phyloP scores from a whole-genome alignment of 208 protist species.

The Tritrichomonas musculus region DNA sequence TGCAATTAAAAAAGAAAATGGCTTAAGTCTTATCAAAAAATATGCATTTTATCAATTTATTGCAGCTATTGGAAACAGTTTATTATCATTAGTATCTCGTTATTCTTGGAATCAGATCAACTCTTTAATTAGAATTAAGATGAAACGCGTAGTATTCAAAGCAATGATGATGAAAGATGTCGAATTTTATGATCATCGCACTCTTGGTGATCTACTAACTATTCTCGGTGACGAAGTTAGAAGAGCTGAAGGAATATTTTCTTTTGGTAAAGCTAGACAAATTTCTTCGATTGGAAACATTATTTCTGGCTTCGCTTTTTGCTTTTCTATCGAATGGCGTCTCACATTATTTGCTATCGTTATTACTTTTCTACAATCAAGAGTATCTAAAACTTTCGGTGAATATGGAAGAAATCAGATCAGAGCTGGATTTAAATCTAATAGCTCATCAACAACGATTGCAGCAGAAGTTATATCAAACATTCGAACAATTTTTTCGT shows the following conservation, averaged over 20 bases:
- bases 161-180: neutral
- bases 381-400: too few relatives aligned
- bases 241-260: neutral
- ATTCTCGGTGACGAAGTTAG: neutral
- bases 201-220: neutral
- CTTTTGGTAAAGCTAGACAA: neutral
- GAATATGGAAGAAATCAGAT: neutral
- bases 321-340: neutral
- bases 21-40: too few relatives aligned
- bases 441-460: neutral
- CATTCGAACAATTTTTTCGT: neutral
- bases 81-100: neutral
- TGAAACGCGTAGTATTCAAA: neutral
- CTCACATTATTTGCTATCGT: neutral
- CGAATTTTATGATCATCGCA: neutral
- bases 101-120: neutral
- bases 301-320: neutral
- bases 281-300: neutral
- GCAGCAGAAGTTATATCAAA: neutral
- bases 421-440: neutral
- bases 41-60: too few relatives aligned
- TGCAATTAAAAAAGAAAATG: too few relatives aligned
- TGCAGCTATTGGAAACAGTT: too few relatives aligned
- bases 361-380: too few relatives aligned
- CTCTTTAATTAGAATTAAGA: neutral